Percentiles rank a stretch among this genome's conserved stretches.
Conservation (phyloP, 2,329 filamentous ascomycete genomes). For the Ploettnerulaceae sp. region DNA sequence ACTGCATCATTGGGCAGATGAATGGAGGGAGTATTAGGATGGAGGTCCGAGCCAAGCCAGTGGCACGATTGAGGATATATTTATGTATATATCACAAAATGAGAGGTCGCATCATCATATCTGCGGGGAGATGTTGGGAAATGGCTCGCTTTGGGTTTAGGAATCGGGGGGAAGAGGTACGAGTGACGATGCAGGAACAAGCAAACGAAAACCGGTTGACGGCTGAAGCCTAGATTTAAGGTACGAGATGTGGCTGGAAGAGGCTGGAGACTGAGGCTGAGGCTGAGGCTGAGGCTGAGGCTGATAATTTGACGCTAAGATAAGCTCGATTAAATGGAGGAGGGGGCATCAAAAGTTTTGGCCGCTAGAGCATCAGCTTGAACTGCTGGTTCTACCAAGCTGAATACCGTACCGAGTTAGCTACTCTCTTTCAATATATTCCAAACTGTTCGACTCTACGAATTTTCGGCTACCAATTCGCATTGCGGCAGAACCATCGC, state of each 20-base stretch:
- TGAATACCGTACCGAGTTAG: no score
- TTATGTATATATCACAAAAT: no score
- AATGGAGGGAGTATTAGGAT: slow-evolving; percentile 6
- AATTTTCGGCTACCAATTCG: not conserved
- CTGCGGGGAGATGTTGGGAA: slow-evolving; percentile 5
- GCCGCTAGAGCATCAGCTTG: not conserved
- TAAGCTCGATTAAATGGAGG: slow-evolving; percentile 22
- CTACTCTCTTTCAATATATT: no score
- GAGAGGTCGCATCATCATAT: no score
- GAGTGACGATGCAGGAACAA: slow-evolving; percentile 7
- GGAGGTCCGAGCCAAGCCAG: not conserved
- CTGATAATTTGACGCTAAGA: slow-evolving; percentile 24
- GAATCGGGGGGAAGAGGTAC: slow-evolving; percentile 4
- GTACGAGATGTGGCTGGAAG: not conserved
- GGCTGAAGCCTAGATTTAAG: not conserved
- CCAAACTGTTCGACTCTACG: no score
- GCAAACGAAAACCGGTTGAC: not conserved
- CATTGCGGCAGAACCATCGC: no score
- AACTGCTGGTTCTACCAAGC: no score
- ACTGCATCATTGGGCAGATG: slow-evolving; percentile 7
- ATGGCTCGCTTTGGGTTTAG: not conserved
- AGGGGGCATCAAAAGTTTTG: slow-evolving; percentile 13
- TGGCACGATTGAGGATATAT: slow-evolving; percentile 7
- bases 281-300: slow-evolving; percentile 3
- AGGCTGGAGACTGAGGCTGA: slow-evolving; percentile 3